Evolutionary conservation across 164 flowering plant species (phyloP).

Genomic region (Cinnamomum chago): DNA sequence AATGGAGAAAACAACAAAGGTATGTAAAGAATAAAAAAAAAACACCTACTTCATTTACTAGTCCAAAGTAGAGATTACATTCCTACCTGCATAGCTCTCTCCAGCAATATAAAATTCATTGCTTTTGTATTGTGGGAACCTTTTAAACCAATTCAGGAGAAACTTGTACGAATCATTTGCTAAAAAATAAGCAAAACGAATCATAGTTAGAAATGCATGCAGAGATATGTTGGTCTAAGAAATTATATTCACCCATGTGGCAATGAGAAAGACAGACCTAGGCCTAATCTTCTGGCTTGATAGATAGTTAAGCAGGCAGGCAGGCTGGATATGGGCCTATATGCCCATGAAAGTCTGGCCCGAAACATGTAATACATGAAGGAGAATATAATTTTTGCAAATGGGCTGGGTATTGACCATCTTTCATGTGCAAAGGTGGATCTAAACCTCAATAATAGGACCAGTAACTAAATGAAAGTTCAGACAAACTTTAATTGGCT

Average conservation of each 20-base stretch:
- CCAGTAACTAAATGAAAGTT: too few relatives aligned
- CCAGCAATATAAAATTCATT: slow-evolving; percentile 75
- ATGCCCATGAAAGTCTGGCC: slow-evolving; percentile 7
- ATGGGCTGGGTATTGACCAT: too few relatives aligned
- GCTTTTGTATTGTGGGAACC: slow-evolving; percentile 72
- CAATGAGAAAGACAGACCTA: not conserved
- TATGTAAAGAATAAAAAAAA: not conserved
- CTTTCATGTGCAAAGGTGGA: too few relatives aligned
- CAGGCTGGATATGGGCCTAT: not conserved
- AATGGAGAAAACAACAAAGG: not conserved
- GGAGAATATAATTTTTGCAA: too few relatives aligned
- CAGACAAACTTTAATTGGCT: too few relatives aligned
- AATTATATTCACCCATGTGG: too few relatives aligned
- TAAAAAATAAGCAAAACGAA: slow-evolving; percentile 20
- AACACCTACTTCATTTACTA: not conserved
- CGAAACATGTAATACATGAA: too few relatives aligned
- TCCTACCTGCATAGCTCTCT: slow-evolving; percentile 82
- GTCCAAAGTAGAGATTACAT: not conserved
- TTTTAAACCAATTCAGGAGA: slow-evolving; percentile 67
- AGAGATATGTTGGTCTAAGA: not conserved
- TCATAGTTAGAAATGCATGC: not conserved
- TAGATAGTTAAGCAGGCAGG: too few relatives aligned
- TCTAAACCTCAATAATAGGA: too few relatives aligned
- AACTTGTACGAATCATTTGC: slow-evolving; percentile 65
- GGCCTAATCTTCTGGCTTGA: too few relatives aligned